phyloP scores from a whole-genome alignment of 2,329 filamentous ascomycete species.

The Pseudogymnoascus verrucosus region DNA sequence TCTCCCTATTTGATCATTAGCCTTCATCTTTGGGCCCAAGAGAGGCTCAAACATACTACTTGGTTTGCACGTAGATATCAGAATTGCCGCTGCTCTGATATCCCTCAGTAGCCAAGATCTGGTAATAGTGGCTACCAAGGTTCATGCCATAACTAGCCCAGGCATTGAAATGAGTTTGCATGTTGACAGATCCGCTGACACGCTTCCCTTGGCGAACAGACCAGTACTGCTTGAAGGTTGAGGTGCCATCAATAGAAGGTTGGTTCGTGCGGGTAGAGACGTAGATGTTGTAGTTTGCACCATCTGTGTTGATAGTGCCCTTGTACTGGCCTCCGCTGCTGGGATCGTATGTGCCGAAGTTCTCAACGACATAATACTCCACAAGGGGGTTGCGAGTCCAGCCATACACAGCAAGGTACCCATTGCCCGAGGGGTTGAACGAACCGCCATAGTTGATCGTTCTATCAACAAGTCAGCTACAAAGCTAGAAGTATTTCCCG shows the following conservation, averaged over 20 bases:
- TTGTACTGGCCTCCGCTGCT: conserved; percentile 38
- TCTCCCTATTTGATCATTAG: neutral
- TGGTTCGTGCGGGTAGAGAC: conserved; percentile 38
- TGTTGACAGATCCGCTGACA: conserved; percentile 40
- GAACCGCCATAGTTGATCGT: conserved; percentile 34
- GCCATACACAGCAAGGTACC: conserved; percentile 46
- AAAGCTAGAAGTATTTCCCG: too few species aligned
- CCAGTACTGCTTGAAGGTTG: conserved; percentile 45
- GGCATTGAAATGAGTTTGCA: conserved; percentile 42
- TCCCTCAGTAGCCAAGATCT: conserved; percentile 47
- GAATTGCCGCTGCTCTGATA: conserved; percentile 43
- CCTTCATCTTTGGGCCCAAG: conserved; percentile 37
- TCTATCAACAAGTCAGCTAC: conserved; percentile 17
- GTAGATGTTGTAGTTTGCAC: conserved; percentile 41
- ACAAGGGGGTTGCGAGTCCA: conserved; percentile 44
- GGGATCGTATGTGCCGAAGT: conserved; percentile 42
- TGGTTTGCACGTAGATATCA: conserved; percentile 26
- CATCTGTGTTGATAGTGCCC: conserved; percentile 43
- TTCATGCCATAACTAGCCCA: conserved; percentile 40
- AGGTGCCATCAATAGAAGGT: conserved; percentile 35
- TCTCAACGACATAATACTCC: conserved; percentile 51
- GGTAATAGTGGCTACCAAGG: conserved; percentile 42
- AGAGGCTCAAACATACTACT: conserved; percentile 26
- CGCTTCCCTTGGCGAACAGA: conserved; percentile 43
- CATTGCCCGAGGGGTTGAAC: conserved; percentile 32